Evolutionary conservation across 2,329 filamentous ascomycete genomes (phyloP).

Genomic region (Fusarium lateritium): DNA sequence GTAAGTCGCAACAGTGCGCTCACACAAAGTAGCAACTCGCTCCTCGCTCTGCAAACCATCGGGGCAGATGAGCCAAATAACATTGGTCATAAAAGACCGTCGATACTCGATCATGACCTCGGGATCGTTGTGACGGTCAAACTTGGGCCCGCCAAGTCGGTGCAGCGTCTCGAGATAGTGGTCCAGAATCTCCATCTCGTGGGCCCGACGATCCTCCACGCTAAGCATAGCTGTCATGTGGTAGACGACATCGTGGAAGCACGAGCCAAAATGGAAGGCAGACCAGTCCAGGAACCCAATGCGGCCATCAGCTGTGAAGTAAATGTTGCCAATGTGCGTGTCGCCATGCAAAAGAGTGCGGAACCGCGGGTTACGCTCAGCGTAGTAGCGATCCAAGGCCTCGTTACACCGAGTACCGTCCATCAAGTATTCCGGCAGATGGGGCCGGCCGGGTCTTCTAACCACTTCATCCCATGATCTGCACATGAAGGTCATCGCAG

Average conservation of each 20-base stretch:
- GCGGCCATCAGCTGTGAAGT: conserved; percentile 54
- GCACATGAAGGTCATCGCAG: conserved; percentile 54
- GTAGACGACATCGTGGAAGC: conserved; percentile 61
- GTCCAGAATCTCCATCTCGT: conserved; percentile 54
- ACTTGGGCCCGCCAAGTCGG: conserved; percentile 28
- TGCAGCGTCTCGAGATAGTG: conserved; percentile 40
- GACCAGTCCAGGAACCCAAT: conserved; percentile 61
- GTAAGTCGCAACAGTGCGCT: conserved; percentile 54
- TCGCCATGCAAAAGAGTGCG: conserved; percentile 61
- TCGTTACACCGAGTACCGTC: conserved; percentile 54
- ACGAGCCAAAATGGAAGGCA: conserved; percentile 58
- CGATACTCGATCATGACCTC: conserved; percentile 48
- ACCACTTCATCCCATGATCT: conserved; percentile 51
- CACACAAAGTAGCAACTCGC: conserved; percentile 52
- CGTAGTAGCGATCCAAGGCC: conserved; percentile 56
- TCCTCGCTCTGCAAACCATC: conserved; percentile 54
- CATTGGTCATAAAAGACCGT: conserved; percentile 48
- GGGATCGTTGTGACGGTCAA: conserved; percentile 36
- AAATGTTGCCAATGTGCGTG: conserved; percentile 61
- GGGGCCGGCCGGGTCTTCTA: conserved; percentile 48
- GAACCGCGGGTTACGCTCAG: conserved; percentile 56
- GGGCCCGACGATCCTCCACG: conserved; percentile 57
- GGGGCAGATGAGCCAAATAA: conserved; percentile 46
- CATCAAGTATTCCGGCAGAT: conserved; percentile 56
- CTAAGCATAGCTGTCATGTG: conserved; percentile 57